These are phyloP conservation scores for Calonectria fujianensis DNA, from an alignment of 2,329 filamentous ascomycete species.

Conservation along the genomic window DNA sequence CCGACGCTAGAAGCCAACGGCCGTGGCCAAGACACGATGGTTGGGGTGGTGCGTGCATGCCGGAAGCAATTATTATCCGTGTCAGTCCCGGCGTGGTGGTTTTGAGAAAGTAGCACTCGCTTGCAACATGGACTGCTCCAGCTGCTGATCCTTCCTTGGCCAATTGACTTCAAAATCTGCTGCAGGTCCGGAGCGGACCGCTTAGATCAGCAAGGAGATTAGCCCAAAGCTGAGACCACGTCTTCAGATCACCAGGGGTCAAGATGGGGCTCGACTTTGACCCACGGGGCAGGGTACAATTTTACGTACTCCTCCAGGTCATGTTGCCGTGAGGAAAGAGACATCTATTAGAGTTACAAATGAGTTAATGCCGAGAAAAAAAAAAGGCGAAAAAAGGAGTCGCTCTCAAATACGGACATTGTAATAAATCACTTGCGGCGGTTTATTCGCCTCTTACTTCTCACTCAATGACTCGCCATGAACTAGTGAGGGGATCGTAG, in stretches of 20 bases:
- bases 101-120: neutral
- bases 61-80: neutral
- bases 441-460: neutral
- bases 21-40: neutral
- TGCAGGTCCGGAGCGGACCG: slow-evolving; percentile 4
- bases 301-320: neutral
- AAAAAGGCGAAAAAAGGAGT: neutral
- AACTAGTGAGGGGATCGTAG: neutral
- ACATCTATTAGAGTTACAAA: neutral
- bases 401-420: neutral
- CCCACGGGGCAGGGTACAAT: neutral
- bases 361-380: neutral
- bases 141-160: neutral
- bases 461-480: neutral
- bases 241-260: slow-evolving; percentile 5
- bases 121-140: neutral
- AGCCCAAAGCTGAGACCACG: slow-evolving; percentile 4
- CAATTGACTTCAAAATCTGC: neutral
- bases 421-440: neutral
- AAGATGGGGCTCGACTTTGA: neutral
- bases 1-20: neutral
- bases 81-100: neutral
- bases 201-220: neutral
- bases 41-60: neutral
- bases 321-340: neutral